Base-by-base conservation (phyloP, 208 protist species). In the Porcisia hertigi region DNA sequence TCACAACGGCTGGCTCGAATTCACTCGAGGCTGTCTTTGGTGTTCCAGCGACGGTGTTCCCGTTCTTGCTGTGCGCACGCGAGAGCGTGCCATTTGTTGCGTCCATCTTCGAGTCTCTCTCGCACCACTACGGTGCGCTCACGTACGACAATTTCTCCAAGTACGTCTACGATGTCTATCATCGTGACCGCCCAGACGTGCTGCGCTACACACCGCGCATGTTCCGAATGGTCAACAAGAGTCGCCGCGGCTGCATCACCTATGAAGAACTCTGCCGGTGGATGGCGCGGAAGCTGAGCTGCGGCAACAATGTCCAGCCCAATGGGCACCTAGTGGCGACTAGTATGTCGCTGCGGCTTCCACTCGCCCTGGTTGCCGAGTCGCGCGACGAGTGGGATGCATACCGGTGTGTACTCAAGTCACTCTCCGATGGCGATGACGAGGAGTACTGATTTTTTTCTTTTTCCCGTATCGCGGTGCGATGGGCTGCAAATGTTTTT, bases 191-290 rank as follows among this genome's bases (percentile, higher is more conserved):
- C 1, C 89, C 88, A 0, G 86, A 95, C 36, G 85, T 94, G 54
- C 64, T 89, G 34, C 88, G 91, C 1, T 89, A 95, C 81, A 83
- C 86, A 6, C 86, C 91, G 49, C 89, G 93, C 41, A 90, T 92
- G 52, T 97, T 97, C 71, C 91, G 93, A 54, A 88, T 80, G 69
- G 75, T 97, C 25, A 93, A 97, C 88, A 85, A 85, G 62, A 89
- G 84, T 14, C 88, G 91, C 1, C 84, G 84, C 14, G 93, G 91
- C 25, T 86, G 85, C 71, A 92, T 97, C 73, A 91, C 82, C 23
- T 95, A 91, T 73, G 93, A 97, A 75, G 93, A 97, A 79, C 75
- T 97, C 23, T 97, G 93, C 69, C 76, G 85, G 9, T 97, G 91
- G 91, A 81, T 97, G 76, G 93, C 90, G 18, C 87, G 90, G 14